Base-by-base conservation (phyloP, 257 asterid species). In the Henckelia pumila region DNA sequence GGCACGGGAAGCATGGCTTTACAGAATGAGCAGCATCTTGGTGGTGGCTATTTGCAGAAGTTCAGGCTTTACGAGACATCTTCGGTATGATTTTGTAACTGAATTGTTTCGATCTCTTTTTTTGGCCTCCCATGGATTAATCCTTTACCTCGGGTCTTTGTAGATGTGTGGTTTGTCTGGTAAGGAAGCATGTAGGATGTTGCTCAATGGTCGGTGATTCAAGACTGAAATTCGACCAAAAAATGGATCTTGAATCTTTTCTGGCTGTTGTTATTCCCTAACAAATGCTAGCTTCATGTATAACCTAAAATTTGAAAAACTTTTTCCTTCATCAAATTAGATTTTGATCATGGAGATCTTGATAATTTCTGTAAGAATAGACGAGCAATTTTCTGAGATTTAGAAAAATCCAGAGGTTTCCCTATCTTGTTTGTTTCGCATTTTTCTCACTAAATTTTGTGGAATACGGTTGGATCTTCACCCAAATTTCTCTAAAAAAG, bases 41-140 rank as follows among this genome's bases (percentile, higher is more conserved):
- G 67, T 56, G 68, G 68, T 40, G 57, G 70, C 67, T 77, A 70
- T 74, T 67, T 88, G 72, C 95, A 90, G 62, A 89, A 88, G 64
- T 93, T 85, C 85, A 87, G 80, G 76, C 96, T 92, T 59, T 92
- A 89, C 20, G 95, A 89, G 75, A 89, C 98, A 69, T 78, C 78
- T 57, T 85, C 99, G 96, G 99, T 94, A 90, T 79, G 26, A 2
- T 57, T 63, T 23, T 25, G 24, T 16, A 3, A 7, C 25, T 28
- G 52, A 50, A 33, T 71, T 11, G 17, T 32, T 29, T 49, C 2
- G 26, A 20, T 33, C 16, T 5, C 14, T 0, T 63, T 56, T 9
- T 8, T 52, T 6, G 30, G 30, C 52, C 25, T 62, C 19, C 53
- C 7, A 21, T 64, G 73, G 14, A 28, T 68, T 50, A 21, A 13